A percentile compares a stretch with the other conserved stretches of the same genome.
Evolutionary conservation across 2,329 filamentous ascomycete species (phyloP).

Genomic region (Fusarium nematophilum): DNA sequence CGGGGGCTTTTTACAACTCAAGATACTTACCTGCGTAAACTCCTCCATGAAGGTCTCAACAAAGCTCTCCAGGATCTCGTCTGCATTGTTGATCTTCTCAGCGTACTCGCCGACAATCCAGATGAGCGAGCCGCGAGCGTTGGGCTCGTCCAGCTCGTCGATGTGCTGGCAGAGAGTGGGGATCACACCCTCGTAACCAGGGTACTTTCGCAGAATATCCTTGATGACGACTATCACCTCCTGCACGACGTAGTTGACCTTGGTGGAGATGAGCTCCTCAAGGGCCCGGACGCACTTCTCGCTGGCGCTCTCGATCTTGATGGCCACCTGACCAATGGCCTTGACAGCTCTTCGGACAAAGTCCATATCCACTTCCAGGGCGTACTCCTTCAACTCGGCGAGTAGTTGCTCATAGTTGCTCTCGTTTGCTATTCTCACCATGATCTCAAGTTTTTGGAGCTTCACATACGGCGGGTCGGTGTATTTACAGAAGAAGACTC

Average conservation of each 20-base stretch:
- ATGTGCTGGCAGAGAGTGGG: conserved; percentile 96
- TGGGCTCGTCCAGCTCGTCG: conserved; percentile 94
- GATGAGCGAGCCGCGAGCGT: conserved; percentile 89
- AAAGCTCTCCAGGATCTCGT: conserved; percentile 90
- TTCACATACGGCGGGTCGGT: conserved; percentile 98
- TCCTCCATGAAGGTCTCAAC: conserved; percentile 96
- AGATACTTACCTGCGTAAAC: conserved; percentile 81
- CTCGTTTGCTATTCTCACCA: conserved; percentile 99
- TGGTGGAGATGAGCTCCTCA: conserved; percentile 93
- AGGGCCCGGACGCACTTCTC: conserved; percentile 96
- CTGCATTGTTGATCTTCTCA: conserved; percentile 99
- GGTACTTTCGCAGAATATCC: conserved; percentile 97
- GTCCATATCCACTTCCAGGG: conserved; percentile 98
- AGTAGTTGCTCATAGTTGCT: conserved; percentile 95
- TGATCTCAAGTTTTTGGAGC: conserved; percentile 96
- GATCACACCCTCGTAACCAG: conserved; percentile 97
- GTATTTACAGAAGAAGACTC: conserved; percentile 99
- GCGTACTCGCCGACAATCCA: conserved; percentile 99
- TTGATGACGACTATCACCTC: conserved; percentile 99
- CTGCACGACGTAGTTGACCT: conserved; percentile 99
- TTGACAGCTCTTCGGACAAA: conserved; percentile 94
- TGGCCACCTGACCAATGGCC: conserved; percentile 96
- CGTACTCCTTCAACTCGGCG: conserved; percentile 96
- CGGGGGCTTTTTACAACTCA: too few species aligned
- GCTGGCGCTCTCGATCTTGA: conserved; percentile 96